Evolutionary conservation across 2,329 filamentous ascomycete genomes (phyloP).

Genomic region (Fusarium sp.): DNA sequence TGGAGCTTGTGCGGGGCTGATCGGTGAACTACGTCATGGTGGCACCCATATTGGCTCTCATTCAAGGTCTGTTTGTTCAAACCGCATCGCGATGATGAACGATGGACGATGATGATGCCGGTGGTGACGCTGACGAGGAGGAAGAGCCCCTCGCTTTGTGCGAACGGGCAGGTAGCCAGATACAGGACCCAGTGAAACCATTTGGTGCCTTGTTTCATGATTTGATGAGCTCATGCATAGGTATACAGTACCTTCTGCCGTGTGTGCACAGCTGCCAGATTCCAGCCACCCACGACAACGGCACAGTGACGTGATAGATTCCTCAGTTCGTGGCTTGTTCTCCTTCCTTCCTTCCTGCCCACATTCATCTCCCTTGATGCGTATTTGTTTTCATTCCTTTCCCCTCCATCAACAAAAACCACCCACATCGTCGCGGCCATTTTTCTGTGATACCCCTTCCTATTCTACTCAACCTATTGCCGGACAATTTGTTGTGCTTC

Average conservation of each 20-base stretch:
- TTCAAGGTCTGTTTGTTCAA: constrained; percentile 33
- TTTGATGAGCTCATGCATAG: constrained; percentile 29
- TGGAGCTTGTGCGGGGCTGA: constrained; percentile 39
- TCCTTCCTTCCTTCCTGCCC: constrained; percentile 24
- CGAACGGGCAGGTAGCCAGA: constrained; percentile 6
- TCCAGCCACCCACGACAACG: constrained; percentile 38
- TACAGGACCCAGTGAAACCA: constrained; percentile 24
- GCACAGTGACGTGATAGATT: constrained; percentile 47
- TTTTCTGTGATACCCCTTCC: constrained; percentile 12
- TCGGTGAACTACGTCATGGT: constrained; percentile 41
- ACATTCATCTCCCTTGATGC: constrained; percentile 17
- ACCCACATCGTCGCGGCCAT: constrained; percentile 13
- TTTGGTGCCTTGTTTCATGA: constrained; percentile 3
- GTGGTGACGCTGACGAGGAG: constrained; percentile 33
- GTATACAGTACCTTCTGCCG: constrained; percentile 27
- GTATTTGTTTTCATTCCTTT: constrained; percentile 20
- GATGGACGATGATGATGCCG: constrained; percentile 38
- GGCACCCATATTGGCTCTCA: constrained; percentile 25
- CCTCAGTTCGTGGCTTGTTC: constrained; percentile 30
- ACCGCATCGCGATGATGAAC: constrained; percentile 40
- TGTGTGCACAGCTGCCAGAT: constrained; percentile 24
- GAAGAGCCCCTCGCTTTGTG: constrained; percentile 5
- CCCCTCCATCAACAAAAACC: constrained; percentile 4
- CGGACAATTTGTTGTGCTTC: constrained; percentile 1
- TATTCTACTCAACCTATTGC: background rate